Evolutionary conservation across 176 grass and related monocot species (phyloP), one percentile per base, ranked within the genome.

Genomic region (Oryza coarctata): DNA sequence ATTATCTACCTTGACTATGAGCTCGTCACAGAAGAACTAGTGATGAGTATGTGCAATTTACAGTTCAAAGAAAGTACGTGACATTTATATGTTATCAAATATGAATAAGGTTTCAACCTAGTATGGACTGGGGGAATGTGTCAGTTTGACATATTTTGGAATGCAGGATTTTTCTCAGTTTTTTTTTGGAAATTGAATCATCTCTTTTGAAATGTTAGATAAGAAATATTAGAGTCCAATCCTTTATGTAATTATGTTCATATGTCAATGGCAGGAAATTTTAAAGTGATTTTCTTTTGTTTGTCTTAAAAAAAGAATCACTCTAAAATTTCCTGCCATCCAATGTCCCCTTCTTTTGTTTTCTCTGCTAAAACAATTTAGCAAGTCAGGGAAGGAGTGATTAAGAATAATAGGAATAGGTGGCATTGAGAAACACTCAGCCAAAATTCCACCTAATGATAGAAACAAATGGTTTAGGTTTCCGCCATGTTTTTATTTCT

Each of bases 341-440:
- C 17, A 52, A 52, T 52, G 49, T 7, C 49, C 49, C 4, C 17
- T 52, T n/a, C n/a, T 52, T 75, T 63, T 17, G 30, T 47, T 66
- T 31, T 52, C 4, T 26, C 9, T 4, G 7, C 20, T 70, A 11
- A 35, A 81, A 27, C 55, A 41, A 86, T 22, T 69, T 28, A 13
- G 81, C 5, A 41, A 76, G 77, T 81, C 27, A 66, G 73, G 71
- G 67, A 82, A 67, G 77, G 32, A 82, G 23, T 23, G 68, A 61
- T 36, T 55, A 84, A 88, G 75, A 67, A 68, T 80, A 20, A 44
- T 88, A 88, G 67, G 86, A 83, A 88, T 84, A 75, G 74, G 81
- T 84, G 45, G 70, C 81, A 84, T 67, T 14, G 35, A 80, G 79
- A 86, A 82, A 87, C 30, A 70, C n/a, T n/a, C 3, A 47, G 82